These are phyloP conservation scores for Rhizophagus clarus DNA, from an alignment of 192 early-diverging fungal species.

Conservation along the genomic window DNA sequence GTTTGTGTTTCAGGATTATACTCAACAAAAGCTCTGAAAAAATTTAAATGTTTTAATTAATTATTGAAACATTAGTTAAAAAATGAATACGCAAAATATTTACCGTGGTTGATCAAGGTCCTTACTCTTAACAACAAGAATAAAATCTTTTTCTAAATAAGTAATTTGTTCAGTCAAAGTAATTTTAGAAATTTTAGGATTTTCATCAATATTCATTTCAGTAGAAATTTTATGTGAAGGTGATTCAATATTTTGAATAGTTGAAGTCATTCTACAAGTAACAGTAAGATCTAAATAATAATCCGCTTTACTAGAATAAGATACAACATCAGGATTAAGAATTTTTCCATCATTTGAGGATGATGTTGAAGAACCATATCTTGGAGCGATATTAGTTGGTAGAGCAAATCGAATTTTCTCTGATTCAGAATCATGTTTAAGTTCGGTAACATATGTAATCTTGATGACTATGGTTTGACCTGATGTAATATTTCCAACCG, in stretches of 20 bases:
- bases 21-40: slow-evolving; percentile 31
- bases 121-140: too few relatives aligned
- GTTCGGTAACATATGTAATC: slow-evolving; percentile 50
- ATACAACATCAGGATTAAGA: too few relatives aligned
- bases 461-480: slow-evolving; percentile 36
- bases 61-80: not conserved
- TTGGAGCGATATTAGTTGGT: slow-evolving; percentile 41
- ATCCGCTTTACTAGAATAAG: too few relatives aligned
- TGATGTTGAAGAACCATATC: slow-evolving; percentile 33
- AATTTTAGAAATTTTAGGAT: slow-evolving; percentile 31
- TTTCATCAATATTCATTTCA: slow-evolving; percentile 20
- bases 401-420: slow-evolving; percentile 50
- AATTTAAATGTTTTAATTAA: too few relatives aligned
- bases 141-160: too few relatives aligned
- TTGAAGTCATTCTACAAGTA: too few relatives aligned
- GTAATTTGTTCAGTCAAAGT: too few relatives aligned
- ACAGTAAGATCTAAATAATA: too few relatives aligned
- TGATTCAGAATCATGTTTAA: slow-evolving; percentile 48
- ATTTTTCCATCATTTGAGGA: not conserved
- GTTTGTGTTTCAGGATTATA: too few relatives aligned
- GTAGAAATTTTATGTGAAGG: too few relatives aligned
- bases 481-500: slow-evolving; percentile 47
- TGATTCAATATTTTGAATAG: too few relatives aligned
- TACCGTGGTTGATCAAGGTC: slow-evolving; percentile 42
- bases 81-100: not conserved